Conservation (phyloP, 208 protist genomes). For the Trypanosoma rangeli region DNA sequence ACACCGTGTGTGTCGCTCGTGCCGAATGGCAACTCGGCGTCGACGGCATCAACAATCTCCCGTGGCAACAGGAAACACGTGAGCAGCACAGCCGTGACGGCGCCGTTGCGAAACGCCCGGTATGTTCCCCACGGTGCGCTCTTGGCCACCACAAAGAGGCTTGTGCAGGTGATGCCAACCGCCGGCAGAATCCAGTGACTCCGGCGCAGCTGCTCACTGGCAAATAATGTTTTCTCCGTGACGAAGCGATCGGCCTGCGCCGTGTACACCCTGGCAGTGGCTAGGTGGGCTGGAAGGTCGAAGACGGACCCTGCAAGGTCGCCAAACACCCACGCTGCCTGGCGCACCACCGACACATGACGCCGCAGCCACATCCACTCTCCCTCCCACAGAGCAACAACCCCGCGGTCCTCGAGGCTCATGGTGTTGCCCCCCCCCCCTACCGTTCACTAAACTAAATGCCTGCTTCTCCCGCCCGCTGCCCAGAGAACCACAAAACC, state of each 20-base stretch:
- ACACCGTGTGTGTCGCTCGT: background rate
- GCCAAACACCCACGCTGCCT: conserved; percentile 21
- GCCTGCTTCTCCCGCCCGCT: background rate
- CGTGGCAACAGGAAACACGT: conserved; percentile 58
- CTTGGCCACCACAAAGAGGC: conserved; percentile 53
- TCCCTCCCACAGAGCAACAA: conserved; percentile 60
- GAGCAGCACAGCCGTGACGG: conserved; percentile 37
- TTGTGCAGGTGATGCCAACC: conserved; percentile 39
- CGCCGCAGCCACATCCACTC: conserved; percentile 81
- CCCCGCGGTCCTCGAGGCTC: conserved; percentile 27
- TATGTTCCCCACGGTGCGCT: conserved; percentile 59
- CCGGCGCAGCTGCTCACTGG: conserved; percentile 32
- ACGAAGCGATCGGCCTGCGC: conserved; percentile 50
- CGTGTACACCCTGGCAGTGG: conserved; percentile 45
- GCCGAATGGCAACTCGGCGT: conserved; percentile 45
- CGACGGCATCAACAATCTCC: conserved; percentile 44
- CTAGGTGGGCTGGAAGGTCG: conserved; percentile 51
- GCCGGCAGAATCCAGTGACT: conserved; percentile 67
- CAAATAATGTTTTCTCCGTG: conserved; percentile 31
- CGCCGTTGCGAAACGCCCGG: conserved; percentile 62
- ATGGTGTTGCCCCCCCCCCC: background rate
- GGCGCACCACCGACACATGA: conserved; percentile 46
- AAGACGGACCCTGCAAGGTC: conserved; percentile 28
- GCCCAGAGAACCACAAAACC: background rate
- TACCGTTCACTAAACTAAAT: background rate